These are phyloP conservation scores for Zygosaccharomyces sapae DNA, from an alignment of 1,139 yeast genomes.

Conservation along the genomic window DNA sequence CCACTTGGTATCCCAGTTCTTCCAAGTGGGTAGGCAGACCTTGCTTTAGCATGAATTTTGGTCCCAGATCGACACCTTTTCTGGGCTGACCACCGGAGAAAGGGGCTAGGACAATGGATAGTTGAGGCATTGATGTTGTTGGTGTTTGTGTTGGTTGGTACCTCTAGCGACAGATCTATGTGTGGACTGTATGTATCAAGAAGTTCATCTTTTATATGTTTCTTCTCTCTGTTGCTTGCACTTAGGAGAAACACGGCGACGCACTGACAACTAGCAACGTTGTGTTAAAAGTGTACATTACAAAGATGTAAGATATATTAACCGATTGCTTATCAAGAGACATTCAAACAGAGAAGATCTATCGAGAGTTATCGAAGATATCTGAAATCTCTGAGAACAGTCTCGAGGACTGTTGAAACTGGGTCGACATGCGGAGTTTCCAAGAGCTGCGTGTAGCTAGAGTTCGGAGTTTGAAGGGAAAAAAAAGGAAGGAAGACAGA, in stretches of 20 bases:
- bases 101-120: conserved; percentile 75
- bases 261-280: neutral
- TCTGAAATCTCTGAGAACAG: too few species aligned
- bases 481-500: too few species aligned
- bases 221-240: conserved; percentile 14
- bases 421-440: too few species aligned
- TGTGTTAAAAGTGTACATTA: neutral
- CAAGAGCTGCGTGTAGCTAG: too few species aligned
- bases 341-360: neutral
- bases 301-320: neutral
- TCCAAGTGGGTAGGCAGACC: conserved; percentile 65
- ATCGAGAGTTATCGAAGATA: too few species aligned
- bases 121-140: conserved; percentile 41
- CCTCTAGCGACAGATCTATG: too few species aligned
- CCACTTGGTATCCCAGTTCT: conserved; percentile 70
- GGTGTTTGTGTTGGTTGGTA: neutral
- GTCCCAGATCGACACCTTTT: conserved; percentile 91
- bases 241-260: conserved; percentile 10
- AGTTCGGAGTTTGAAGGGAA: too few species aligned
- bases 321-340: neutral
- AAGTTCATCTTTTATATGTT: conserved; percentile 2
- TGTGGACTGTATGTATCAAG: too few species aligned
- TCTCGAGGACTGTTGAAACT: too few species aligned
- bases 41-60: conserved; percentile 67
- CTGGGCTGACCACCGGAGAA: conserved; percentile 97